Base-by-base conservation (phyloP, 768 basidiomycete species). In the Daedalea quercina region DNA sequence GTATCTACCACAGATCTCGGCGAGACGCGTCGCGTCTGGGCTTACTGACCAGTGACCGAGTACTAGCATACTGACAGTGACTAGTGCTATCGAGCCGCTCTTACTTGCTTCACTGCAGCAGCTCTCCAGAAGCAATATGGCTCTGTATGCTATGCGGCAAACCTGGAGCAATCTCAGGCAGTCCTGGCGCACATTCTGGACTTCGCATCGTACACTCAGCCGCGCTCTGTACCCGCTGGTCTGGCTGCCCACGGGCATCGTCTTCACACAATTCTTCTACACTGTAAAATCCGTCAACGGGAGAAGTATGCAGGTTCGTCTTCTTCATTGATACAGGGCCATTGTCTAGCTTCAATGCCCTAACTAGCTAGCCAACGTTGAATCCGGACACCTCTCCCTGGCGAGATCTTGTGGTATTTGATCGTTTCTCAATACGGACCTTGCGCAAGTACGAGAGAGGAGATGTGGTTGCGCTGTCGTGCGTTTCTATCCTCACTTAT, bases 281-380 rank as follows among this genome's bases (percentile, higher is more conserved):
- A 71, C 78, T 26, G 43, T 85, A 22, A 79, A 81, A 54, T 67
- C 72, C 2, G 73, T 87, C 12, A 72, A 70, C 9, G 87, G 85
- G 3, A 70, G 78, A 44, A 87, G 85, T 60, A 89, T 89, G 86
- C 84, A 87, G 82, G 86, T 85, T 57, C 52, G 71, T 53, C 3
- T 47, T 50, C 35, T 44, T 41, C 28, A 8, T 17, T 31, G 33
- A 34, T 28, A n/a, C 1, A 26, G 13, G 35, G 31, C 19, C 23
- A 11, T 31, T 4, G 11, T 11, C 28, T 23, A 26, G 11, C 9
- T 35, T 51, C 47, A 46, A 57, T 41, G 3, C 24, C n/a, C 46
- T 51, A 70, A 68, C 62, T 71, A 83, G 81, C 76, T 64, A 76
- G 75, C 76, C 87, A 26, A 86, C 84, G 28, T 73, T 90, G 52